Percentiles rank a stretch among this genome's conserved stretches.
phyloP scores from a whole-genome alignment of 2,329 filamentous ascomycete species.

The Colletotrichum horii region DNA sequence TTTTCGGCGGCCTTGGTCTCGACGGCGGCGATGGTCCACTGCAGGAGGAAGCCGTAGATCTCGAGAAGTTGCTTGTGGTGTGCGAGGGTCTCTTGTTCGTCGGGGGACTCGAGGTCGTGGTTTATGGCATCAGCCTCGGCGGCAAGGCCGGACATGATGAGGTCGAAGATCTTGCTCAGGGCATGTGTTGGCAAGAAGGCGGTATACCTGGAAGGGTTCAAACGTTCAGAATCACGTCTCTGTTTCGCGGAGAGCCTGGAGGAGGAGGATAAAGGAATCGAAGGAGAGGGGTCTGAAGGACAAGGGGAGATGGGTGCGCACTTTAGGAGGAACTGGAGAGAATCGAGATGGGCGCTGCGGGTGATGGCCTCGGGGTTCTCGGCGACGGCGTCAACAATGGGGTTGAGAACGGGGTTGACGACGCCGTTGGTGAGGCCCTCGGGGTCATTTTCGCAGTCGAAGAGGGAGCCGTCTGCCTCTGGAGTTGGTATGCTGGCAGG shows the following conservation, averaged over 20 bases:
- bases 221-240: conserved; percentile 57
- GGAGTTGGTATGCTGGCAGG: conserved; percentile 82
- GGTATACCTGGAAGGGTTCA: conserved; percentile 76
- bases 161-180: conserved; percentile 90
- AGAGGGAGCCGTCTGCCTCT: conserved; percentile 81
- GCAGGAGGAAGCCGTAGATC: conserved; percentile 90
- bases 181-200: conserved; percentile 79
- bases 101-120: conserved; percentile 81
- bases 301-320: conserved; percentile 67
- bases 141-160: conserved; percentile 84
- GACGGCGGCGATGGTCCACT: conserved; percentile 95
- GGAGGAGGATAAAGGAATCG: conserved; percentile 30
- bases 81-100: conserved; percentile 85
- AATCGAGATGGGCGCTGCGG: conserved; percentile 83
- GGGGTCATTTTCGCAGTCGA: conserved; percentile 92
- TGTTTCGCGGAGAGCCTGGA: conserved; percentile 22
- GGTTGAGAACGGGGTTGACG: conserved; percentile 86
- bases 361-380: conserved; percentile 90
- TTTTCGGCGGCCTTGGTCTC: conserved; percentile 95
- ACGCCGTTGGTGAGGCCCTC: conserved; percentile 79
- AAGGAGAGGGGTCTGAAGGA: conserved; percentile 26
- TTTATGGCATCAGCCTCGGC: conserved; percentile 86
- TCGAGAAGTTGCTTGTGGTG: conserved; percentile 93
- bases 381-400: conserved; percentile 89
- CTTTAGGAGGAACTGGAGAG: conserved; percentile 95